Evolutionary conservation across 2,329 filamentous ascomycete species (phyloP), one percentile per base, ranked within the genome.

Genomic region (Pleurostoma richardsiae): DNA sequence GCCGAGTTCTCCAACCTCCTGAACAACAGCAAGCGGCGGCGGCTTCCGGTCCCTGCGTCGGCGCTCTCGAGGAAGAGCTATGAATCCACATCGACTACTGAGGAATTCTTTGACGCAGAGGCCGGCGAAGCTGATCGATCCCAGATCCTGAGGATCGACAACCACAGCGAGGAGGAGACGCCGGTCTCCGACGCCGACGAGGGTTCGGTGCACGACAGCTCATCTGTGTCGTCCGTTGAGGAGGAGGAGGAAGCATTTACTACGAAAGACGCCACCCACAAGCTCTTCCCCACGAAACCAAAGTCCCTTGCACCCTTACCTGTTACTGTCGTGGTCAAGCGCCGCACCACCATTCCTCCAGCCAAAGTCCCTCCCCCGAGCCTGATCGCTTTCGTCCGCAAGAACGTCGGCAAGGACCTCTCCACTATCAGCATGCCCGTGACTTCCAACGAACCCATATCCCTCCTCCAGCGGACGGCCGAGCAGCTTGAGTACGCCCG

Each of bases 371-470:
- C 83, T 48, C 94, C 94, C 0, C 94, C 94, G 0, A 96, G 90
- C 63, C 73, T 99, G 45, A 96, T 99, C 54, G 88, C 89, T 0
- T 96, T 97, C 64, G 77, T 97, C 30, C 84, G 94, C 55, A 99
- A 97, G 67, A 99, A 99, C 57, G 94, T 97, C 7, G 94, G 94
- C 61, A 99, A 99, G 66, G 94, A 99, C 66, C 74, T 99, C 42
- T 96, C 90, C 50, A 95, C 90, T 3, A 95, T 99, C 54, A 91
- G 90, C 42, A 97, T 97, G 92, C 94, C 94, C 0, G 94, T 96
- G 1, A 95, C 92, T 4, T 85, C 92, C 28, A 99, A 99, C 65
- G 94, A 99, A 63, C 94, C 94, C 0, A 81, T 85, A 2, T 96
- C 92, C 0, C 71, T 95, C 8, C 74, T 97, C 4, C 94, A 99